These are phyloP conservation scores for Aspergillus mulundensis DNA, from an alignment of 495 filamentous ascomycete species.

Conservation along the genomic window DNA sequence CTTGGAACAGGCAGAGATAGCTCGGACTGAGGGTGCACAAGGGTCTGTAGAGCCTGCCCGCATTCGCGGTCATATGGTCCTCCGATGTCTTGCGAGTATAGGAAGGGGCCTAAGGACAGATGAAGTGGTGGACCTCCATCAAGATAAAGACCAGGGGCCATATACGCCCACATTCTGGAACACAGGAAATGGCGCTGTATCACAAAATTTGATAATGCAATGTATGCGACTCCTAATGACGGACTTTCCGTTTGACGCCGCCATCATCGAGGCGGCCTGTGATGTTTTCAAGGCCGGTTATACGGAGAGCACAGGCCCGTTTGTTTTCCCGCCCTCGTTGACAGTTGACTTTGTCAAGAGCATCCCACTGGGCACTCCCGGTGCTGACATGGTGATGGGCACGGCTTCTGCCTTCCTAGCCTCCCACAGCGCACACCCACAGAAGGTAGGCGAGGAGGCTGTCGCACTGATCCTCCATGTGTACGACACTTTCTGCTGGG, in stretches of 20 bases:
- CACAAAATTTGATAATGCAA: slow-evolving; percentile 58
- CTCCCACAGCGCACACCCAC: slow-evolving; percentile 54
- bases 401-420: slow-evolving; percentile 72
- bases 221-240: slow-evolving; percentile 44
- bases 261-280: slow-evolving; percentile 73
- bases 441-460: slow-evolving; percentile 46
- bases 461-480: slow-evolving; percentile 60
- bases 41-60: slow-evolving; percentile 42
- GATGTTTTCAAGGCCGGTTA: slow-evolving; percentile 73
- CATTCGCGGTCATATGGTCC: slow-evolving; percentile 56
- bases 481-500: slow-evolving; percentile 56
- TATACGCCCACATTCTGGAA: slow-evolving; percentile 57
- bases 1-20: slow-evolving; percentile 32
- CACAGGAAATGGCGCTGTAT: slow-evolving; percentile 44
- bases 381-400: slow-evolving; percentile 68
- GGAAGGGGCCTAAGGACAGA: slow-evolving; percentile 75
- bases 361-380: slow-evolving; percentile 58
- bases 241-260: slow-evolving; percentile 56
- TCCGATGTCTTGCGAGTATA: slow-evolving; percentile 72
- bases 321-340: slow-evolving; percentile 64
- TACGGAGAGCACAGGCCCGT: slow-evolving; percentile 73
- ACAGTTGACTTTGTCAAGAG: slow-evolving; percentile 68
- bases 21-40: slow-evolving; percentile 32
- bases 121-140: slow-evolving; percentile 62
- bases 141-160: slow-evolving; percentile 31